Base-by-base conservation (phyloP, 148 eudicot genomes). In the Drosera capensis region DNA sequence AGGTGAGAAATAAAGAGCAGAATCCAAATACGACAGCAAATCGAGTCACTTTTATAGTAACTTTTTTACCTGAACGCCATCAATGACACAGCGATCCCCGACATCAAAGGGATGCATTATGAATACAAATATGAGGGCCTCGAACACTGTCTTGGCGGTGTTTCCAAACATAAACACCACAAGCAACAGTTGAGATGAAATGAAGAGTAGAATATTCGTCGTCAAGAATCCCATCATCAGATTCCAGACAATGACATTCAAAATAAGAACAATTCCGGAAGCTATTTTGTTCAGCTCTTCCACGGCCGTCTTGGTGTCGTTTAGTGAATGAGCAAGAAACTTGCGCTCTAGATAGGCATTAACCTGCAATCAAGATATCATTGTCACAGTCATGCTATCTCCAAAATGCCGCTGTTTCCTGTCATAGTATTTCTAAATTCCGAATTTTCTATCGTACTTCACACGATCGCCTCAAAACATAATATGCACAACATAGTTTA, bases 241-340 rank as follows among this genome's bases (percentile, higher is more conserved):
- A 46, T 14, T n/a, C 51, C 51, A 46, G 5, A 46, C 35, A 4
- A 46, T 28, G 19, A 46, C 20, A 28, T n/a, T 25, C 24, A 25
- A 12, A 25, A 46, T 28, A 16, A 25, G 18, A 25, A 26, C 51
- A 25, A 25, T 23, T 21, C 17, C 51, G 8, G 34, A 24, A 8
- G 26, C 15, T 8, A 44, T n/a, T 7, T 44, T 20, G 18, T 46
- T 25, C 18, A 46, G 23, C 51, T 46, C 20, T 3, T 46, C 20
- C 3, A 46, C 51, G 2, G 51, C 51, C 15, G 51, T 46, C 28
- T 46, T 46, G 19, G 51, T 46, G 26, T 46, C 51, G 22, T 46
- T 46, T 25, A 46, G 21, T 7, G 51, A 46, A 25, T 14, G 51
- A 23, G 51, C 51, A 46, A 46, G 51, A 1, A 37, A n/a, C 16